Conservation (phyloP, 306 rosid genomes). For the Dalbergia oliveri region DNA sequence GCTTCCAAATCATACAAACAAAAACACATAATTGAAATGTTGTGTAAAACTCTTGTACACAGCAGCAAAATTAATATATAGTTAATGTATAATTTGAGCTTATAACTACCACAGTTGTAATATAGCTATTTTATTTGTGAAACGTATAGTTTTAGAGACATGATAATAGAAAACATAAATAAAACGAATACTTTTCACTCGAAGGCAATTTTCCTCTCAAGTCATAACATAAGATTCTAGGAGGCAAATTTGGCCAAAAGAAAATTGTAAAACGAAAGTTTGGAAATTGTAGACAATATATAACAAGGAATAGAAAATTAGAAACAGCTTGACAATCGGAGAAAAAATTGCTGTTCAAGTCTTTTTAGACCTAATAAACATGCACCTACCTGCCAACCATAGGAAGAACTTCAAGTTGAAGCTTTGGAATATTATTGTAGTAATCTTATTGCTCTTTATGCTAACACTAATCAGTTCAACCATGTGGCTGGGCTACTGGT, state of each 20-base stretch:
- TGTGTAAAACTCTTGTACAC: too few species aligned
- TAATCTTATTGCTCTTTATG: neutral
- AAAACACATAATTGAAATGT: too few species aligned
- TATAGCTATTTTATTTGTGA: neutral
- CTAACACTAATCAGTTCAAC: slow-evolving; percentile 16
- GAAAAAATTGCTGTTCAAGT: neutral
- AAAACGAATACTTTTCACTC: neutral
- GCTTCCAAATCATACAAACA: too few species aligned
- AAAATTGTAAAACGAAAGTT: neutral
- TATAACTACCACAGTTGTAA: neutral
- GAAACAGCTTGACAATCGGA: neutral
- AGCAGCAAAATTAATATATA: neutral
- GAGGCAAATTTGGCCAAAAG: neutral
- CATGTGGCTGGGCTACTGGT: neutral
- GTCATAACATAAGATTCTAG: neutral
- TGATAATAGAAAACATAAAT: neutral
- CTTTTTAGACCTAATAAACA: neutral
- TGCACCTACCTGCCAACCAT: neutral
- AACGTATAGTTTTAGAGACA: neutral
- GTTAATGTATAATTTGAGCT: neutral
- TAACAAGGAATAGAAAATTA: neutral
- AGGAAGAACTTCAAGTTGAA: slow-evolving; percentile 19
- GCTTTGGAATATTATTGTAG: neutral
- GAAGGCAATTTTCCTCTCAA: neutral
- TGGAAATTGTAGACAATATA: neutral